Evolutionary conservation across 306 rosid species (phyloP), one percentile per base, ranked within the genome.

Genomic region (Chamaecrista fasciculata): DNA sequence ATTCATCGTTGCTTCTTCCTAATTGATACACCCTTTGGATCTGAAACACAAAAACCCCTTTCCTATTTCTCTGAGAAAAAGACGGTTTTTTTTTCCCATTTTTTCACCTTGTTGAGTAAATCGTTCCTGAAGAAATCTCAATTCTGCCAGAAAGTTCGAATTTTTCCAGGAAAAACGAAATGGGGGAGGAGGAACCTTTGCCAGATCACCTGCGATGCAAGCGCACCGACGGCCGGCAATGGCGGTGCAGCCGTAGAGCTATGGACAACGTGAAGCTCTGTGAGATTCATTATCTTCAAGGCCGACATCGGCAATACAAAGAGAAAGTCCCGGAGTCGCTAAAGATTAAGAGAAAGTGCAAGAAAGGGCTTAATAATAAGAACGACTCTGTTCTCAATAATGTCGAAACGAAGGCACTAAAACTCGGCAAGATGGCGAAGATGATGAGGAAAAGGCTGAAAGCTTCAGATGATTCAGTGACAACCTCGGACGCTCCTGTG

Each of bases 141-240:
- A 73, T 74, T 78, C 33, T 26, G 11, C 47, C 73, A 2, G 61
- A 16, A 57, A 19, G 77, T 28, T 56, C 31, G 19, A 43, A 51
- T 61, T 26, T 71, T 31, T 28, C 61, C 52, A 75, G 75, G 64
- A 43, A 66, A 78, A 53, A 47, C 39, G 24, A 11, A 11, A 83
- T 76, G 69, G 90, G 68, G 5, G 85, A 76, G 20, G 84, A 67
- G 37, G 94, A 87, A 43, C 53, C 73, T 28, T 53, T 80, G 44
- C 91, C 96, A 73, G 97, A 91, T 71, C 69, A 89, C 71, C 80
- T 91, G 39, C 95, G 99, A 56, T 95, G 99, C 72, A 73, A 76
- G 74, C 92, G 99, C 39, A 89, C 92, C 4, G 99, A 95, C 81
- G 99, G 99, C 6, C 82, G 89, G 75, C 78, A 85, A 89, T 95